Conservation (phyloP, 106 monocot species). For the Apostasia shenzhenica region DNA sequence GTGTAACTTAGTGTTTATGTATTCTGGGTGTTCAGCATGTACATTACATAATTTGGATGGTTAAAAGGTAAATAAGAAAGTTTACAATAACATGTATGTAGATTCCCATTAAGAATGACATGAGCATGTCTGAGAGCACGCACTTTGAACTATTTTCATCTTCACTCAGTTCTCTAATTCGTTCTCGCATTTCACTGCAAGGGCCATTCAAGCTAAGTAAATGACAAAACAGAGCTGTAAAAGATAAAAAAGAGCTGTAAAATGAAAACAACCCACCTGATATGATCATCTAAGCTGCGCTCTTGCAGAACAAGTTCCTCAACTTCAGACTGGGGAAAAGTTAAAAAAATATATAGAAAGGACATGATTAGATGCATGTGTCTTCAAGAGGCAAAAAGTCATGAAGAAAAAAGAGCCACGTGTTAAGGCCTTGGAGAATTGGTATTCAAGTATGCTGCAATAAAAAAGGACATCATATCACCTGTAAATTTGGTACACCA, state of each 20-base stretch:
- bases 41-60: too few relatives aligned
- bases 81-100: not conserved
- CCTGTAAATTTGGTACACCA: constrained; percentile 62
- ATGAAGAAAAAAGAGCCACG: not conserved
- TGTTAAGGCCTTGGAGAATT: too few relatives aligned
- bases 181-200: constrained; percentile 66
- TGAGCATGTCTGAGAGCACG: not conserved
- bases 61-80: not conserved
- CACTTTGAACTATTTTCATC: constrained; percentile 78
- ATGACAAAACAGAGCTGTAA: not conserved
- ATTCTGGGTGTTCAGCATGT: too few relatives aligned
- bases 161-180: constrained; percentile 53
- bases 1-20: too few relatives aligned
- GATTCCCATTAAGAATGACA: not conserved
- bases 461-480: not conserved
- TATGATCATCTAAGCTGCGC: constrained; percentile 50
- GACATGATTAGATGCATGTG: too few relatives aligned
- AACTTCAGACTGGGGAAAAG: constrained; percentile 52
- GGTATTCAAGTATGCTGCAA: too few relatives aligned
- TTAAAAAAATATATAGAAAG: not conserved
- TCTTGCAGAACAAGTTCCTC: constrained; percentile 62
- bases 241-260: not conserved
- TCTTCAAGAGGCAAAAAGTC: not conserved
- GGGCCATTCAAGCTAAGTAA: not conserved
- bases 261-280: constrained; percentile 45